A percentile compares a stretch with the other conserved stretches of the same genome.
These are phyloP conservation scores for Stylosanthes scabra DNA, from an alignment of 331 rosid species.

Conservation along the genomic window DNA sequence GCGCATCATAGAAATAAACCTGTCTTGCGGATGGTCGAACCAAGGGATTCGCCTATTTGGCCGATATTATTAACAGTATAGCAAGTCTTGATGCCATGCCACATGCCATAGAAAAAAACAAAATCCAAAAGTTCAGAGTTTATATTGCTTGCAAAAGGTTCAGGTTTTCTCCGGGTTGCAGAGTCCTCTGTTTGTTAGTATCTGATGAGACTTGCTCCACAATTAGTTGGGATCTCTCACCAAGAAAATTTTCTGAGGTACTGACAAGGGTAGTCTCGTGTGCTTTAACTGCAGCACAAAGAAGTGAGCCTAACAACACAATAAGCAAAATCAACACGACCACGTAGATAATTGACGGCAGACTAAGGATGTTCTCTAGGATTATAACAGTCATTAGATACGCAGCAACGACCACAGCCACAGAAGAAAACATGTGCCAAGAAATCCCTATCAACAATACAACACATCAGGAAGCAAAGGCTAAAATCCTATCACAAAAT, in stretches of 20 bases:
- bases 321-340: conserved; percentile 50
- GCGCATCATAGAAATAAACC: not conserved
- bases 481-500: not conserved
- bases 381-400: conserved; percentile 72
- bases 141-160: conserved; percentile 59
- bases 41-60: conserved; percentile 83
- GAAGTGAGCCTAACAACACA: conserved; percentile 53
- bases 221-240: conserved; percentile 45
- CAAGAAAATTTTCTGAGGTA: conserved; percentile 36
- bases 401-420: conserved; percentile 63
- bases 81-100: conserved; percentile 90
- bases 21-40: conserved; percentile 58
- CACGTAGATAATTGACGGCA: conserved; percentile 45
- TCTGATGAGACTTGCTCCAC: conserved; percentile 32
- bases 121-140: conserved; percentile 71
- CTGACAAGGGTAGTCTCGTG: conserved; percentile 35
- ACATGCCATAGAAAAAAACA: conserved; percentile 76
- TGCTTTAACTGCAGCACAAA: conserved; percentile 60
- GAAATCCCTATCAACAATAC: conserved; percentile 69
- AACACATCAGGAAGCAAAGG: conserved; percentile 14
- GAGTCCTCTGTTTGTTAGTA: conserved; percentile 28
- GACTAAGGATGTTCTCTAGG: conserved; percentile 51
- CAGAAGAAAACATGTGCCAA: conserved; percentile 68
- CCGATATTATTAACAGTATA: conserved; percentile 80
- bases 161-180: conserved; percentile 46